Evolutionary conservation across 2,329 filamentous ascomycete genomes (phyloP), one percentile per base, ranked within the genome.

Genomic region (Colletotrichum viniferum): DNA sequence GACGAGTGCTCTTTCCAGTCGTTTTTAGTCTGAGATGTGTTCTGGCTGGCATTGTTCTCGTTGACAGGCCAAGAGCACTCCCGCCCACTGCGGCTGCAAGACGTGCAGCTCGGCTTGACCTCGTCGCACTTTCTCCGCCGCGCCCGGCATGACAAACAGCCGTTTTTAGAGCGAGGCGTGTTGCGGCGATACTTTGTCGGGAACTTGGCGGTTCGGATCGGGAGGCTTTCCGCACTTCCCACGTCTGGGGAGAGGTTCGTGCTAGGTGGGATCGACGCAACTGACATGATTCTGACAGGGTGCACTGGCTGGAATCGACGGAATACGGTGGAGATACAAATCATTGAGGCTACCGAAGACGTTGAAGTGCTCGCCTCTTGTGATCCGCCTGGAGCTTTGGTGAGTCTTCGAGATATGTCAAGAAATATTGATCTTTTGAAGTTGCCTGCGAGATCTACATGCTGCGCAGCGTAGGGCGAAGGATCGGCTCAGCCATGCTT

Each of bases 21-120:
- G 43, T 0, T 21, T 0, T 9, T 21, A 21, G n/a, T 13, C 10
- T 0, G 43, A 2, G 24, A 7, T 13, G 7, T 18, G 7, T 28
- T 13, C 16, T 58, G 14, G 13, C 0, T 14, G 21, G 0, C 7
- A 1, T 58, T 18, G 0, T 26, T 58, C 55, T 58, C 55, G 24
- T 26, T 28, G 7, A 3, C 26, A 58, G 55, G 55, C 55, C 55
- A 58, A 3, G 55, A 28, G 55, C 55, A 58, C 26, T 58, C 55
- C 21, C 55, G 55, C 55, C 55, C 55, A 21, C 55, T 58, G 4
- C 26, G 21, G 24, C 21, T 28, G 55, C 55, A 58, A 0, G 12
- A 28, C 0, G 14, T 28, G 55, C 55, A 58, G 14, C 55, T 58
- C 5, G 55, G 55, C 55, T 58, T 58, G 13, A 58, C 55, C 2